These are phyloP conservation scores for Cymodocea nodosa DNA, from an alignment of 116 monocot genomes.

Conservation along the genomic window DNA sequence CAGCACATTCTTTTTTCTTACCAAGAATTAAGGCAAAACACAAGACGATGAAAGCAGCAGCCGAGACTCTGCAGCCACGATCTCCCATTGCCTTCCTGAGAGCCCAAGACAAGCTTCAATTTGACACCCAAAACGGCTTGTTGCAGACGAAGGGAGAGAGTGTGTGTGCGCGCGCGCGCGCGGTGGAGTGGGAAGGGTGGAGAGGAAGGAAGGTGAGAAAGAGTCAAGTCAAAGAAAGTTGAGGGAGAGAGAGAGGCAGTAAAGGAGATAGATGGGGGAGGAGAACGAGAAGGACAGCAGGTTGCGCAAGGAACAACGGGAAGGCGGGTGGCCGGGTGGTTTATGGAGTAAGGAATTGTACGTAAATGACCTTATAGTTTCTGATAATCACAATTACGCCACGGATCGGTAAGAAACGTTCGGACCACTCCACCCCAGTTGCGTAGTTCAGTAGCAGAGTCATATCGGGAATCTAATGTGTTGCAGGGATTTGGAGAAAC, in stretches of 20 bases:
- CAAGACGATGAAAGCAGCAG: slow-evolving; percentile 1
- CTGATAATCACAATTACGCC: neutral
- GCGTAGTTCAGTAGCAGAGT: neutral
- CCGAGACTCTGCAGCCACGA: slow-evolving; percentile 2
- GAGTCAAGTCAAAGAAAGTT: neutral
- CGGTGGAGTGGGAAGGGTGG: too few relatives aligned
- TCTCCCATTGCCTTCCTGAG: slow-evolving; percentile 5
- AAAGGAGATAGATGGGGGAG: neutral
- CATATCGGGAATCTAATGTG: neutral
- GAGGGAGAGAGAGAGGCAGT: neutral
- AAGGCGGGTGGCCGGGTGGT: neutral
- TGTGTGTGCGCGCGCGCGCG: too few relatives aligned
- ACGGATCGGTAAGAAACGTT: neutral
- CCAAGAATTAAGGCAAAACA: slow-evolving; percentile 3
- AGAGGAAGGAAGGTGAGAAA: neutral
- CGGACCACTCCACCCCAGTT: neutral
- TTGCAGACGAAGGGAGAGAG: neutral
- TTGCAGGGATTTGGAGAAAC: neutral
- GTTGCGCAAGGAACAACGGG: neutral
- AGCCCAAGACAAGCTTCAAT: neutral
- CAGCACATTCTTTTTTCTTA: neutral
- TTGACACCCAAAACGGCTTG: neutral
- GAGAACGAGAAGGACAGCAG: neutral
- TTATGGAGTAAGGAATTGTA: neutral
- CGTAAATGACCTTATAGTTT: neutral